A percentile compares a stretch with the other conserved stretches of the same genome.
Conservation (phyloP, 1,139 yeast genomes). For the Eremothecium coryli region DNA sequence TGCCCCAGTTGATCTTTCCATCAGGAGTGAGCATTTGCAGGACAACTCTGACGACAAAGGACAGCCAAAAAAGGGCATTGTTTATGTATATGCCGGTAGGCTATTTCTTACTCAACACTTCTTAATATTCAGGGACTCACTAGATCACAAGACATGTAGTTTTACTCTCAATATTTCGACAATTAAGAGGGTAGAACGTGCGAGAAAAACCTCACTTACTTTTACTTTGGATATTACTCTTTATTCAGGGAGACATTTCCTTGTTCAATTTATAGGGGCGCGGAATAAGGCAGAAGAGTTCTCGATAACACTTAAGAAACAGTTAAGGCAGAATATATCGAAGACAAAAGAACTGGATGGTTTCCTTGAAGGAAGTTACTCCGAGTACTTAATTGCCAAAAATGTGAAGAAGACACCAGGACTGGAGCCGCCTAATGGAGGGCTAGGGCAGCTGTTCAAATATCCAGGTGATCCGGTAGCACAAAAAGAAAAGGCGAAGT, state of each 20-base stretch:
- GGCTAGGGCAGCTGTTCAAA: conserved; percentile 70
- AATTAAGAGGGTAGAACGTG: conserved; percentile 74
- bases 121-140: conserved; percentile 61
- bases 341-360: conserved; percentile 52
- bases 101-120: conserved; percentile 65
- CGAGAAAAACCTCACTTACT: conserved; percentile 67
- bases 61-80: conserved; percentile 14
- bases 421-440: conserved; percentile 63
- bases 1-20: conserved; percentile 57
- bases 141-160: conserved; percentile 59
- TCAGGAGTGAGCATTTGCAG: conserved; percentile 37
- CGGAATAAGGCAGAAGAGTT: conserved; percentile 74
- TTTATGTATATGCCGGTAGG: conserved; percentile 45
- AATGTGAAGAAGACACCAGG: conserved; percentile 38
- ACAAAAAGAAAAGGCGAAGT: conserved; percentile 70
- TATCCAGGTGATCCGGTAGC: conserved; percentile 85
- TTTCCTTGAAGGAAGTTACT: conserved; percentile 66
- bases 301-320: conserved; percentile 55
- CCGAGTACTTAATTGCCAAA: conserved; percentile 69
- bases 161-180: conserved; percentile 69
- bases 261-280: conserved; percentile 69
- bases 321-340: conserved; percentile 55
- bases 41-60: conserved; percentile 8
- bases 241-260: conserved; percentile 53
- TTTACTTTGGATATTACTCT: conserved; percentile 69